Percentiles rank a stretch among this genome's conserved stretches.
phyloP scores from a whole-genome alignment of 2,329 filamentous ascomycete species.

The Neospermospora avenae region DNA sequence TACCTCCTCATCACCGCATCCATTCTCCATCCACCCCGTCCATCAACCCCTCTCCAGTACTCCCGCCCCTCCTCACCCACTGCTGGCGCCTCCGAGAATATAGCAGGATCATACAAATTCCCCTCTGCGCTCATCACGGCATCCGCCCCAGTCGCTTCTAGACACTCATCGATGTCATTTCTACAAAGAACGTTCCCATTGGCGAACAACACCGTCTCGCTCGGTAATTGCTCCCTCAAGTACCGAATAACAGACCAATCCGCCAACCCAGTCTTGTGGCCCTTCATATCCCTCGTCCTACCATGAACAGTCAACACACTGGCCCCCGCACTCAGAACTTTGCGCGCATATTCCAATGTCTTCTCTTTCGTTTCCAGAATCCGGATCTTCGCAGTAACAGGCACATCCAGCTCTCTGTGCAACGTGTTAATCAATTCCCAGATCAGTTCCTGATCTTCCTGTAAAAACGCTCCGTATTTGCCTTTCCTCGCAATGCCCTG shows the following conservation, averaged over 20 bases:
- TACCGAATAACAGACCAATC: conserved; percentile 87
- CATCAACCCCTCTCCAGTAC: conserved; percentile 80
- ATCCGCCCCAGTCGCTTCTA: conserved; percentile 83
- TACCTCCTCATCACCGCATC: conserved; percentile 87
- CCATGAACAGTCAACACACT: conserved; percentile 95
- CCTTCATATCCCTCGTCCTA: conserved; percentile 85
- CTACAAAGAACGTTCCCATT: conserved; percentile 90
- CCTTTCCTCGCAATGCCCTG: conserved; percentile 92
- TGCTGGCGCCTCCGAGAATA: conserved; percentile 71
- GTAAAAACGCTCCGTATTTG: conserved; percentile 89
- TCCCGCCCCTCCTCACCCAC: conserved; percentile 66
- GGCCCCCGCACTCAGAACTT: conserved; percentile 81
- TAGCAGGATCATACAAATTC: conserved; percentile 84
- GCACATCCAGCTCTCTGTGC: conserved; percentile 72
- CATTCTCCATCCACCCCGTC: conserved; percentile 80
- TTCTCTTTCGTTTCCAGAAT: conserved; percentile 83
- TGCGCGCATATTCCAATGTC: conserved; percentile 84
- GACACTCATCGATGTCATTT: conserved; percentile 71
- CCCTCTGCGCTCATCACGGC: conserved; percentile 96
- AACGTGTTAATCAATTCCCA: conserved; percentile 79
- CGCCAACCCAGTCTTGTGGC: conserved; percentile 87
- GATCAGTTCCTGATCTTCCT: conserved; percentile 86
- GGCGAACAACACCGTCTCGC: conserved; percentile 90
- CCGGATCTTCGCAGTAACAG: conserved; percentile 92
- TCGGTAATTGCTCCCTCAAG: conserved; percentile 76